Evolutionary conservation across 805 yeast genomes (phyloP), one percentile per base, ranked within the genome.

Genomic region (Zygoascus tannicola): DNA sequence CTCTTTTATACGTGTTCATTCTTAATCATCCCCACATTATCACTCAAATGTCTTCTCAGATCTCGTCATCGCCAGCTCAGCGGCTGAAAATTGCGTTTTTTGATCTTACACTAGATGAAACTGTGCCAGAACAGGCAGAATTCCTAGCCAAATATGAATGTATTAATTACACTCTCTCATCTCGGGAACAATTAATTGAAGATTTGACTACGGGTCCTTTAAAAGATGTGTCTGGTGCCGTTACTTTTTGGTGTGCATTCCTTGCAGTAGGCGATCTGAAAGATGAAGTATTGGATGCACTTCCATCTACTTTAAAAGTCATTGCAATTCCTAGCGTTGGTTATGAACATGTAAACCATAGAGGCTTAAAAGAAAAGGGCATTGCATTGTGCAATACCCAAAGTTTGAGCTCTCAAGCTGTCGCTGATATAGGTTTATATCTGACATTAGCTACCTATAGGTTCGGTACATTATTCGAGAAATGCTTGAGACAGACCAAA

Each of bases 371-470:
- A 22, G 54, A 58, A 18, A 65, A 62, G 28, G 72, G 71, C 12
- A 74, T 84, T 22, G 54, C 64, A 5, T 66, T 84, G 47, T 75
- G 83, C 47, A 80, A 84, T 55, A 78, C 78, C 44, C 64, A 68
- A 33, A 52, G 53, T 1, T 35, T 52, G 18, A 77, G 81, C 0
- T 75, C 83, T 1, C 75, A 69, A 34, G 80, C 82, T 14, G 94
- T 84, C 22, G 83, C 88, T 2, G 94, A 84, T 50, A 63, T 79
- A 46, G 90, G 80, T 2, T 62, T 81, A 37, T 71, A 65, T 54
- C 68, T 79, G 50, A 65, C 82, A 0, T 57, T 83, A 45, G 70
- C 76, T 32, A 71, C 77, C 19, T 80, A 80, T 64, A 69, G 92
- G 50, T 70, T 71, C 58, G 75, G 76, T 46, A 59, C 69, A 1